These are phyloP conservation scores for Ramularia endophylla DNA, from an alignment of 2,329 filamentous ascomycete species.

Conservation along the genomic window DNA sequence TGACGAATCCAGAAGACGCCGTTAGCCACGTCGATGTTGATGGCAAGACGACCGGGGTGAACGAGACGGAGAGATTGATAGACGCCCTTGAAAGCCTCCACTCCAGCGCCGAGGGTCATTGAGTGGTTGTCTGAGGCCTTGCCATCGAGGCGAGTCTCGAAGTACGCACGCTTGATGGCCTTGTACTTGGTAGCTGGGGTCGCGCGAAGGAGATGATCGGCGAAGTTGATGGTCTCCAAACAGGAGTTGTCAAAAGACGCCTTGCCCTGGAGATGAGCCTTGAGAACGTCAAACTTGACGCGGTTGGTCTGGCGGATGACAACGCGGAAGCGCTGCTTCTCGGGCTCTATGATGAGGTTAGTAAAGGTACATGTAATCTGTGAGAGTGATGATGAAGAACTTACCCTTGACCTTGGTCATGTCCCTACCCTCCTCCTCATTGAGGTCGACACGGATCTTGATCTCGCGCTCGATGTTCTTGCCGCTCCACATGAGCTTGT, in stretches of 20 bases:
- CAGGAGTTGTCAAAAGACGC: slow-evolving; percentile 59
- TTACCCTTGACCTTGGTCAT: slow-evolving; percentile 23
- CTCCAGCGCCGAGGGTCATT: slow-evolving; percentile 51
- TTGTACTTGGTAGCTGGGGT: slow-evolving; percentile 62
- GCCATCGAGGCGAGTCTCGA: slow-evolving; percentile 43
- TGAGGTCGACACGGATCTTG: slow-evolving; percentile 61
- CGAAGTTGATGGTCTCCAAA: slow-evolving; percentile 78
- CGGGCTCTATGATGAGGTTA: slow-evolving; percentile 5
- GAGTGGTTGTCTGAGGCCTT: too few relatives aligned
- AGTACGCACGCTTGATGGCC: slow-evolving; percentile 78
- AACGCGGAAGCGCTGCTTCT: slow-evolving; percentile 52
- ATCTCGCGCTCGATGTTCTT: slow-evolving; percentile 28
- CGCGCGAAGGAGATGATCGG: slow-evolving; percentile 84
- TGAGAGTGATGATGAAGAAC: too few relatives aligned
- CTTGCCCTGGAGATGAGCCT: slow-evolving; percentile 58
- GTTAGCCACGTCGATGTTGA: slow-evolving; percentile 91
- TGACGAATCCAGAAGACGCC: slow-evolving; percentile 71
- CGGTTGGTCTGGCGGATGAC: slow-evolving; percentile 59
- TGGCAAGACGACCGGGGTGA: slow-evolving; percentile 53
- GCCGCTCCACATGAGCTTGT: slow-evolving; percentile 75
- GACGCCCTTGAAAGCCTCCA: slow-evolving; percentile 81
- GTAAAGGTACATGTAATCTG: too few relatives aligned
- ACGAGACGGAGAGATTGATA: slow-evolving; percentile 80
- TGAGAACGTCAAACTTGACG: slow-evolving; percentile 62
- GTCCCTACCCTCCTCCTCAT: slow-evolving; percentile 53